Evolutionary conservation across 1,139 yeast species (phyloP), one percentile per base, ranked within the genome.

Genomic region (Protomyces gravidus): DNA sequence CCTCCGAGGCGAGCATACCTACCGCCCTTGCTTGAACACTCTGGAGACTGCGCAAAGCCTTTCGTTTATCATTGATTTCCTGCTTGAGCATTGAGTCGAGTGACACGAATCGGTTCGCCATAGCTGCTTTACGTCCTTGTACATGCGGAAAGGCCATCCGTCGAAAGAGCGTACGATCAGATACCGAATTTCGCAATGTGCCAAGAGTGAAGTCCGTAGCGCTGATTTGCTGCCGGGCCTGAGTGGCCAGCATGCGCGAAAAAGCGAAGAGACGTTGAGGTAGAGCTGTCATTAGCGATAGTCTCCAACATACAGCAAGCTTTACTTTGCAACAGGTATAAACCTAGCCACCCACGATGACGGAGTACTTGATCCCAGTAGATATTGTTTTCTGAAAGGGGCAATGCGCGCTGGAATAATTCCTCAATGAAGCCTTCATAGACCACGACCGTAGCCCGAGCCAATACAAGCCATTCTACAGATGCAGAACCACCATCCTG

Each of bases 351-450:
- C 9, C 60, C 28, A 11, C 67, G 63, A 23, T 63, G 63, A 3
- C 65, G 65, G 15, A 68, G 57, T 5, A 72, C 67, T 9, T 65
- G 64, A 50, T 71, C 71, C 75, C 75, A 72, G 62, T 72, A 72
- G 47, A 65, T 61, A 30, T 71, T 62, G 53, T 72, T 72, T 25
- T 66, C 65, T 2, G 71, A 63, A 3, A 72, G 62, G 1, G 74
- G 73, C 30, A 71, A 64, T 1, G 75, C 68, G 52, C 70, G 68
- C 15, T 65, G 59, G 45, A 71, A 65, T 55, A 72, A 63, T 19
- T 65, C 63, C 25, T 66, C 63, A 28, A 70, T 65, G n/a, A 68
- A 62, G 25, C 63, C 57, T 4, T 64, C 66, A 52, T 65, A 63
- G 6, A 66, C 49, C 13, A 63, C 62, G 7, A 65, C 60, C 5